Percentiles rank a stretch among this genome's conserved stretches.
phyloP scores from a whole-genome alignment of 2,329 filamentous ascomycete genomes.

The Aspergillus calidoustus region DNA sequence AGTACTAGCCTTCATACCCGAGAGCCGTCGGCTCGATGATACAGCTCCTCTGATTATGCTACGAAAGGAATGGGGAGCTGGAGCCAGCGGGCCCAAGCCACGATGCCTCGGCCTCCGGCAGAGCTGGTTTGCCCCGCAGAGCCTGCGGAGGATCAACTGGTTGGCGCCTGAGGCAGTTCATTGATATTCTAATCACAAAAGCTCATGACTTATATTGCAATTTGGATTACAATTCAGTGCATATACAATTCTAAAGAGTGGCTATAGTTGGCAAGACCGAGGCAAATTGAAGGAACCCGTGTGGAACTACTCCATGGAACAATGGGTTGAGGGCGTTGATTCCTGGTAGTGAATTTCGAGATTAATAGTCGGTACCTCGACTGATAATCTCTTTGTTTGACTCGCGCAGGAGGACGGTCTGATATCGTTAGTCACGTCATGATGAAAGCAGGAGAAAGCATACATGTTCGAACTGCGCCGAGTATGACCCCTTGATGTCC shows the following conservation, averaged over 20 bases:
- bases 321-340: not conserved
- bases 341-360: not conserved
- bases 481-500: slow-evolving; percentile 64
- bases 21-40: slow-evolving; percentile 2
- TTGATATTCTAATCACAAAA: not conserved
- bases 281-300: not conserved
- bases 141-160: not conserved
- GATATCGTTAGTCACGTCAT: slow-evolving; percentile 6
- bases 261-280: slow-evolving; percentile 1
- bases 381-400: slow-evolving; percentile 57
- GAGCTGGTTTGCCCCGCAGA: slow-evolving; percentile 1
- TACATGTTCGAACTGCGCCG: slow-evolving; percentile 67
- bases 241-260: not conserved
- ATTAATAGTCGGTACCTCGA: slow-evolving; percentile 57
- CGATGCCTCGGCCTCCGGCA: not conserved
- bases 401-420: slow-evolving; percentile 55
- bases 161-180: not conserved
- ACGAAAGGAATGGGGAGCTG: not conserved
- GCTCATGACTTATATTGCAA: not conserved
- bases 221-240: not conserved
- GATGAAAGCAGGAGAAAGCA: slow-evolving; percentile 8
- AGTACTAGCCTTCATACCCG: not conserved
- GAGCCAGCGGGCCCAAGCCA: not conserved
- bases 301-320: slow-evolving; percentile 4
- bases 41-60: not conserved